Percentiles rank a stretch among this genome's conserved stretches.
Evolutionary conservation across 192 early-diverging fungal genomes (phyloP).

Genomic region (Anaeromyces robustus): DNA sequence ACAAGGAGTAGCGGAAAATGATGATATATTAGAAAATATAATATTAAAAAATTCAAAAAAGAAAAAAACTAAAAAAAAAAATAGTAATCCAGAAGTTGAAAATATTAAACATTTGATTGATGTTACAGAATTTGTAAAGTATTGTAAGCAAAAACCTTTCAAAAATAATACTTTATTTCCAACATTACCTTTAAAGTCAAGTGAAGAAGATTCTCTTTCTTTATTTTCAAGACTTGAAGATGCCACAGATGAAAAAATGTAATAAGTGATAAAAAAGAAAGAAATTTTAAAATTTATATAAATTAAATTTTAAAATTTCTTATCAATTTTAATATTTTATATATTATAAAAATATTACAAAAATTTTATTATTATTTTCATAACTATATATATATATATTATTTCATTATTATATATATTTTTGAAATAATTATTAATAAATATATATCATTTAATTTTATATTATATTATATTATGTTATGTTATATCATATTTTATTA

Average conservation of each 20-base stretch:
- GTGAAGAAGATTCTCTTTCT: neutral
- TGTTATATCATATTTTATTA: too few species aligned
- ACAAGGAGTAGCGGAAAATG: neutral
- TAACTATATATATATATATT: too few species aligned
- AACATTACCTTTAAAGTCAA: neutral
- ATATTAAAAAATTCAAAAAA: neutral
- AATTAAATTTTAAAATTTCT: too few species aligned
- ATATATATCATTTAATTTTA: too few species aligned
- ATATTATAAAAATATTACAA: too few species aligned
- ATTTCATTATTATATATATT: too few species aligned
- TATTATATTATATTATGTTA: too few species aligned
- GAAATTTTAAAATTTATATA: too few species aligned
- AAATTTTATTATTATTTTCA: too few species aligned
- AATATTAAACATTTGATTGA: neutral
- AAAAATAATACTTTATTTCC: neutral
- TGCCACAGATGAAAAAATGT: neutral
- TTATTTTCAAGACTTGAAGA: neutral
- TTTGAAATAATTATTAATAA: too few species aligned
- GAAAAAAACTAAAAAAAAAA: neutral
- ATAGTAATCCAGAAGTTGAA: neutral
- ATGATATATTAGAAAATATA: neutral
- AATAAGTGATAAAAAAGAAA: too few species aligned
- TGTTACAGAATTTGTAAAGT: neutral
- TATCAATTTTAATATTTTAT: too few species aligned
- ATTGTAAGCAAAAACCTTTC: neutral